phyloP scores from a whole-genome alignment of 2,329 filamentous ascomycete species.

The Penicillium nordicum region DNA sequence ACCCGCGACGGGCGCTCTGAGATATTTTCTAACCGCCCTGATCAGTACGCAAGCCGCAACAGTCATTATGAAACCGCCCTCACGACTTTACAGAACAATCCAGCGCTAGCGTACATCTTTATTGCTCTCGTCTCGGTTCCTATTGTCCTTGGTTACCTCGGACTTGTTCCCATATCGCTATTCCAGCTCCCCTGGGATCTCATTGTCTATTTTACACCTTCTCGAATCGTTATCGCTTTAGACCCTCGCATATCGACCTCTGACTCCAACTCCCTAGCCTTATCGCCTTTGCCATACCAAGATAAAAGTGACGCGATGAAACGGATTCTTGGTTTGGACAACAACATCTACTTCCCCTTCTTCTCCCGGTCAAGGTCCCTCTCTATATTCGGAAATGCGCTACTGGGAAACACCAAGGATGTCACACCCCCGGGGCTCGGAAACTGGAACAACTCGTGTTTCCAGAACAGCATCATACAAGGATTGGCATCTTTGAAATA shows the following conservation, averaged over 20 bases:
- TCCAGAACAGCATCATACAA: conserved; percentile 94
- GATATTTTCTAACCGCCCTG: conserved; percentile 29
- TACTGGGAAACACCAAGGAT: conserved; percentile 34
- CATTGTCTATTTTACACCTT: conserved; percentile 40
- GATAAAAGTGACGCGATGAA: conserved; percentile 65
- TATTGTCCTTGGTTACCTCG: conserved; percentile 30
- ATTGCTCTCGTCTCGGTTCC: conserved; percentile 29
- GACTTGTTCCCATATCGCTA: conserved; percentile 29
- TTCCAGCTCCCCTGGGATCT: conserved; percentile 38
- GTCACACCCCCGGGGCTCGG: conserved; percentile 62
- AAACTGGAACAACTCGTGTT: conserved; percentile 94
- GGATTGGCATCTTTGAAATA: conserved; percentile 72
- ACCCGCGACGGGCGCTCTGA: conserved; percentile 31
- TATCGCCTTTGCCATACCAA: conserved; percentile 29
- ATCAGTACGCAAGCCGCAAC: conserved; percentile 21
- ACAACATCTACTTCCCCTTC: conserved; percentile 57
- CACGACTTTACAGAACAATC: conserved; percentile 27
- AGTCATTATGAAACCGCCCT: conserved; percentile 35
- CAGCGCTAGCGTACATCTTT: conserved; percentile 29
- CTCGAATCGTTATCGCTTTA: conserved; percentile 44
- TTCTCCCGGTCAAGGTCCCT: conserved; percentile 55
- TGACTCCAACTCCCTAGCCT: conserved; percentile 43
- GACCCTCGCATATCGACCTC: conserved; percentile 49
- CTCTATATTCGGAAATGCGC: conserved; percentile 51
- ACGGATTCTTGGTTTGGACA: conserved; percentile 60